Conservation (phyloP, 2,329 filamentous ascomycete species). For the Meredithiella fracta region DNA sequence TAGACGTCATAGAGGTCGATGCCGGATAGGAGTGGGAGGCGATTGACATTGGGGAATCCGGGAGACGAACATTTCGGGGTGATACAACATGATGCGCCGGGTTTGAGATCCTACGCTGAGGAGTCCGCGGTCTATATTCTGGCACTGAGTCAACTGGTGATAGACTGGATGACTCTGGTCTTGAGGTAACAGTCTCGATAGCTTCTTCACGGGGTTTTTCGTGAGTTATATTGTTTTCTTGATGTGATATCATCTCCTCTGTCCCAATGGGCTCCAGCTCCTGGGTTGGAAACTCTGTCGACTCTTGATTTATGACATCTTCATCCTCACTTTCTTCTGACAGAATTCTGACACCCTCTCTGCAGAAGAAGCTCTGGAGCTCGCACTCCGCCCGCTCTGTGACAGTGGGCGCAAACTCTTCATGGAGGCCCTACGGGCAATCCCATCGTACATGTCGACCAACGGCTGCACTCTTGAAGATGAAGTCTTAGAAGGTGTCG, state of each 20-base stretch:
- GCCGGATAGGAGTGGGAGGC: background rate
- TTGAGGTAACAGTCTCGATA: background rate
- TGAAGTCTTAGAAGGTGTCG: conserved; percentile 1
- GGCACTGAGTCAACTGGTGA: too few relatives aligned
- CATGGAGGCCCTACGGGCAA: conserved; percentile 19
- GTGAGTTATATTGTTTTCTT: too few relatives aligned
- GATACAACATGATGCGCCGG: background rate
- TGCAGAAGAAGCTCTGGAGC: background rate
- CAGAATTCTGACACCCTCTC: background rate
- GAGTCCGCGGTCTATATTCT: background rate
- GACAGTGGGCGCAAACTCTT: background rate
- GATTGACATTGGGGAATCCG: background rate
- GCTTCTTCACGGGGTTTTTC: background rate
- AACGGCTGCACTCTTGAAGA: conserved; percentile 27
- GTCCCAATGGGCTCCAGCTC: too few relatives aligned
- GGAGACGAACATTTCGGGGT: conserved; percentile 1
- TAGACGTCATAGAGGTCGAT: background rate
- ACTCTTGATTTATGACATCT: too few relatives aligned
- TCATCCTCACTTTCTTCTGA: too few relatives aligned
- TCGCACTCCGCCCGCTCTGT: background rate
- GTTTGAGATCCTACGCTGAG: background rate
- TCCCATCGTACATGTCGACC: conserved; percentile 34
- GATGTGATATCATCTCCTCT: too few relatives aligned
- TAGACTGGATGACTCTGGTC: background rate
- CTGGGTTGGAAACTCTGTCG: too few relatives aligned